A percentile compares a stretch with the other conserved stretches of the same genome.
Evolutionary conservation across 352 stramenopile species (phyloP).

Genomic region (Pythium aristosporum): DNA sequence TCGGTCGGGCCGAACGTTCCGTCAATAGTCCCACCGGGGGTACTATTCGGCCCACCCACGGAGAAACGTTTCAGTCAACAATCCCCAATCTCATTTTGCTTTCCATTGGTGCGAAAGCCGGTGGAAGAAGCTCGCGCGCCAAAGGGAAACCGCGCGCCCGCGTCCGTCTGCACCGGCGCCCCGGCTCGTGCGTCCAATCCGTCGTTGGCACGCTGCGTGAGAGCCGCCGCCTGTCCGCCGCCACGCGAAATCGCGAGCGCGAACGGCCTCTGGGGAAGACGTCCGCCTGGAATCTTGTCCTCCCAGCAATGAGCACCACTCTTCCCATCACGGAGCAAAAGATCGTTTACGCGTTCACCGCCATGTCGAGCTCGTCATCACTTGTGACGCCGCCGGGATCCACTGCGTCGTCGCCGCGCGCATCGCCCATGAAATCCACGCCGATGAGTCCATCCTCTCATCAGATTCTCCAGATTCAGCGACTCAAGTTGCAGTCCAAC

Average conservation of each 20-base stretch:
- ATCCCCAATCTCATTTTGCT: slow-evolving; percentile 28
- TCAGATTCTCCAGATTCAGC: slow-evolving; percentile 48
- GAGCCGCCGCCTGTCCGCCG: not conserved
- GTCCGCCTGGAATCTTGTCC: slow-evolving; percentile 13
- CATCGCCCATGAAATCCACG: slow-evolving; percentile 10
- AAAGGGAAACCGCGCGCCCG: slow-evolving; percentile 14
- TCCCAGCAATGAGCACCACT: slow-evolving; percentile 19
- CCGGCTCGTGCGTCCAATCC: not conserved
- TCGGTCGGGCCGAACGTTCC: slow-evolving; percentile 16
- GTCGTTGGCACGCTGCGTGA: not conserved
- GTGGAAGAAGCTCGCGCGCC: not conserved
- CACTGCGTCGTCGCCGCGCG: slow-evolving; percentile 6
- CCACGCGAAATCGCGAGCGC: not conserved
- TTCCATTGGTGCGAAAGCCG: slow-evolving; percentile 22
- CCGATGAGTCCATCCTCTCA: slow-evolving; percentile 24
- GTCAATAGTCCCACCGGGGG: slow-evolving; percentile 7
- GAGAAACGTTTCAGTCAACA: slow-evolving; percentile 35
- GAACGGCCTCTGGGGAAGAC: not conserved
- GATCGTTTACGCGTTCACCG: slow-evolving; percentile 18
- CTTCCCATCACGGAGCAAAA: slow-evolving; percentile 26
- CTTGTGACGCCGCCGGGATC: not conserved
- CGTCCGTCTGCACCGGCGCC: slow-evolving; percentile 4
- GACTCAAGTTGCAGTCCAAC: slow-evolving; percentile 33
- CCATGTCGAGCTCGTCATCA: slow-evolving; percentile 1
- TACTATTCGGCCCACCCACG: slow-evolving; percentile 14